Conservation (phyloP, 129 eudicot genomes). For the Scalesia atractyloides region DNA sequence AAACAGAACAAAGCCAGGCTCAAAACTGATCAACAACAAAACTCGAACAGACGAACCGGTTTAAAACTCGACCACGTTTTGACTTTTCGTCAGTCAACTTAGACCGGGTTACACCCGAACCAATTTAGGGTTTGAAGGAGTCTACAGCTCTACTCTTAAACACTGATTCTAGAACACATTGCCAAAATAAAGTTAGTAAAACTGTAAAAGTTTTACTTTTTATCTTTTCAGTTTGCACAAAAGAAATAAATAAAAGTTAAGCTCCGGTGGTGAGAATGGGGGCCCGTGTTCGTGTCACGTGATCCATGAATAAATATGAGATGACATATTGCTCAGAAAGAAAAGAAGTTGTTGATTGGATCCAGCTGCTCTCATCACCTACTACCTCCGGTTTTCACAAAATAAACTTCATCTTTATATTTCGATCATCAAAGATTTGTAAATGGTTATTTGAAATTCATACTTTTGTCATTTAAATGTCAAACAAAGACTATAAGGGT, state of each 20-base stretch:
- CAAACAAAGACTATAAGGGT: conserved; percentile 23
- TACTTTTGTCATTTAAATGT: no score
- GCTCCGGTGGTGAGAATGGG: background rate
- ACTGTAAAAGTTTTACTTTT: background rate
- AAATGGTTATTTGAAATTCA: background rate
- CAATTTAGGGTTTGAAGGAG: no score
- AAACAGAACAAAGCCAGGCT: no score
- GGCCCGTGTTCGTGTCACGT: background rate
- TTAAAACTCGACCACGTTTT: no score
- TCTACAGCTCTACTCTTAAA: no score
- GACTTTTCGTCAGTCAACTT: no score
- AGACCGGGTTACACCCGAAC: no score
- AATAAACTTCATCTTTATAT: background rate
- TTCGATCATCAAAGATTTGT: background rate
- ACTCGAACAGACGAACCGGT: no score
- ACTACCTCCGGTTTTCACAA: conserved; percentile 63
- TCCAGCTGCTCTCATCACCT: conserved; percentile 56
- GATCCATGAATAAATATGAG: conserved; percentile 2
- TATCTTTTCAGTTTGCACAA: background rate
- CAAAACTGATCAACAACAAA: no score
- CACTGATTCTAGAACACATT: background rate
- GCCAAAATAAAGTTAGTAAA: background rate
- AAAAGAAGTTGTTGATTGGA: conserved; percentile 43
- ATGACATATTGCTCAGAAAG: background rate
- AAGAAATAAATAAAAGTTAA: background rate